Evolutionary conservation across 805 yeast species (phyloP), one percentile per base, ranked within the genome.

Genomic region (Komagataella pastoris): DNA sequence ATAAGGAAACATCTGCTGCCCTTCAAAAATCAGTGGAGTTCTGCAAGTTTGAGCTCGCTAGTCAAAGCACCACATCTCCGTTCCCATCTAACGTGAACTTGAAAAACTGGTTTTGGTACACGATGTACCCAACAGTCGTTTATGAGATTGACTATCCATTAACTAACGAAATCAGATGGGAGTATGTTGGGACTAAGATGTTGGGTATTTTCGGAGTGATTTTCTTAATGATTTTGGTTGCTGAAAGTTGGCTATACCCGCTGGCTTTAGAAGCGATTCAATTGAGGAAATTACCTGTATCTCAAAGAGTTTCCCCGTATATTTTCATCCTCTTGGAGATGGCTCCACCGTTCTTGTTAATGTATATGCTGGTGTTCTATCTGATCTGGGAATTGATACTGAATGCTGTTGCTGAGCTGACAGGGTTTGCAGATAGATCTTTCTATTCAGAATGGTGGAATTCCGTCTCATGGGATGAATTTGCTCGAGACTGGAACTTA

Each of bases 381-480:
- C 70, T 93, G 55, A 93, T 95, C 55, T 95, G 99, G 99, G 98
- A 93, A 60, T 83, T 91, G 5, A 91, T 91, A 50, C 71, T 90
- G 58, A 91, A 90, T 61, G 84, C 85, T 21, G 77, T 95, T 58
- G 98, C 96, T 0, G 99, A 93, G 64, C 70, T 91, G 44, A 83
- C 96, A 14, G 62, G 75, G 50, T 95, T 83, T 67, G 97, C 88
- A 3, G 97, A 93, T 64, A 78, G 99, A 50, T 85, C 85, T 57
- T 93, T 93, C 65, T 93, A 95, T 62, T 91, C 95, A 3, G 86
- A 88, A 47, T 95, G 99, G 99, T 93, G 99, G 99, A 88, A 90
- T 59, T 86, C 95, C 55, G 80, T 84, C 17, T 85, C 88, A 46
- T 93, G 97, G 97, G 86, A 86, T 53, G 90, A 90, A 62, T 93